A percentile compares a stretch with the other conserved stretches of the same genome.
phyloP scores from a whole-genome alignment of 257 asterid species.

The Misopates orontium region DNA sequence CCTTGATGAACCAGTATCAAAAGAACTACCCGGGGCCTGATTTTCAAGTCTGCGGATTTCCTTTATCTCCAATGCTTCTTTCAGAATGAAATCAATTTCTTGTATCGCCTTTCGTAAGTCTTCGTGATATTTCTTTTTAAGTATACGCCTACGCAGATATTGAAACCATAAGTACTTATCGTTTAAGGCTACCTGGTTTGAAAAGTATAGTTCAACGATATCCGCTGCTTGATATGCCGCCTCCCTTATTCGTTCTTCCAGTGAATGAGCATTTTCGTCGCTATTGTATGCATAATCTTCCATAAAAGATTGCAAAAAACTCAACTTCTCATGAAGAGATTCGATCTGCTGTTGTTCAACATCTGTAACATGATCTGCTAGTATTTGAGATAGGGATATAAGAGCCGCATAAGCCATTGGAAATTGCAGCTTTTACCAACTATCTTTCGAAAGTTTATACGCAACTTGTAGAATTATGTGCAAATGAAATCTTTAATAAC shows the following conservation, averaged over 20 bases:
- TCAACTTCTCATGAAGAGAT: background rate
- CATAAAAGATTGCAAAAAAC: background rate
- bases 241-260: conserved; percentile 4
- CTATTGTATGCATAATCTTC: background rate
- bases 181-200: background rate
- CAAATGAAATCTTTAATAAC: no score
- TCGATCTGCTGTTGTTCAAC: background rate
- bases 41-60: background rate
- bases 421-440: no score
- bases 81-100: background rate
- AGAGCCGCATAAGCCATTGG: conserved; percentile 2
- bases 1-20: no score
- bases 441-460: no score
- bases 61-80: background rate
- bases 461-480: background rate
- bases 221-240: background rate
- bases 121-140: background rate
- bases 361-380: background rate
- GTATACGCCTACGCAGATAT: background rate
- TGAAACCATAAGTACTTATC: background rate
- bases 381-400: background rate
- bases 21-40: background rate
- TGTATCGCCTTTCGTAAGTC: background rate
- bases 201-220: background rate
- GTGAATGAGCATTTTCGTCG: no score